Percentiles rank a stretch among this genome's conserved stretches.
Evolutionary conservation across 2,329 filamentous ascomycete genomes (phyloP).

Genomic region (Talaromyces sp.): DNA sequence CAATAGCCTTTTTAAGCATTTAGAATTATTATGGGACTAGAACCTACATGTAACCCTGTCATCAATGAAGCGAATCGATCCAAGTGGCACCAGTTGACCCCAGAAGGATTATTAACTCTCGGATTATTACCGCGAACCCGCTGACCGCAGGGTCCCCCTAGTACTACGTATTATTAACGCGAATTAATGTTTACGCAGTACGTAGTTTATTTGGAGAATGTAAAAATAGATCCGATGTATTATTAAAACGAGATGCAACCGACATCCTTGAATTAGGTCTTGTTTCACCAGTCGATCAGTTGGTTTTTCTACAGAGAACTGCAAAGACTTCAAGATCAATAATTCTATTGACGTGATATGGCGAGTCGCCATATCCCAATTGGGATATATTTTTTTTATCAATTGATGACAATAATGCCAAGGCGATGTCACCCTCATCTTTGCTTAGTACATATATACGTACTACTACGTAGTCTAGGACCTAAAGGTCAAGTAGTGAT

Average conservation of each 20-base stretch:
- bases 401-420: not conserved
- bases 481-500: not conserved
- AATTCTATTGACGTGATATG: not conserved
- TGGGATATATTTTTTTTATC: not conserved
- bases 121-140: not conserved
- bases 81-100: no score
- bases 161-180: not conserved
- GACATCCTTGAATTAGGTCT: not conserved
- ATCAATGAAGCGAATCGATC: not conserved
- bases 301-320: not conserved
- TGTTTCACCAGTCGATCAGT: not conserved
- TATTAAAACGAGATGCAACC: not conserved
- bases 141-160: not conserved
- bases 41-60: not conserved
- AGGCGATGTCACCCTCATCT: not conserved
- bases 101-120: not conserved
- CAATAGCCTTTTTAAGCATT: not conserved
- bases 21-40: not conserved
- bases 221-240: not conserved
- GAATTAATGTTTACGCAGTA: not conserved
- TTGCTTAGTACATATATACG: not conserved
- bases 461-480: no score
- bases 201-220: not conserved
- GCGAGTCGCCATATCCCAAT: not conserved
- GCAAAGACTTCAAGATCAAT: not conserved